phyloP scores from a whole-genome alignment of 73 alveolate genomes.

The Blepharisma stoltei region DNA sequence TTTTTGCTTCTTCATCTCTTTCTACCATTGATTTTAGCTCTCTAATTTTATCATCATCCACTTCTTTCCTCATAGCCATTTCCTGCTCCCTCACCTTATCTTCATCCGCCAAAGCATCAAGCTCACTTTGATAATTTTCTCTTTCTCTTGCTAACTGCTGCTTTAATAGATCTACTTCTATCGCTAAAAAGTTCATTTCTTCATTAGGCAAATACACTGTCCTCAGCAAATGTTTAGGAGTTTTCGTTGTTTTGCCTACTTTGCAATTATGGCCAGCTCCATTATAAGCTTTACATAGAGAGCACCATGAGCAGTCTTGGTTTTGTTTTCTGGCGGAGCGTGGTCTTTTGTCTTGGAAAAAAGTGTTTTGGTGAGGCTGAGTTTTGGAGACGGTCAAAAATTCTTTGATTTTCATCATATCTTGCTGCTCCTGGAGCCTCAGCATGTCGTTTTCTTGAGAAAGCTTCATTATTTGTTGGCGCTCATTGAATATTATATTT shows the following conservation, averaged over 20 bases:
- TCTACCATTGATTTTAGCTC: neutral
- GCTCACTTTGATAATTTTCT: conserved; percentile 9
- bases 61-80: neutral
- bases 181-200: conserved; percentile 6
- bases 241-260: conserved; percentile 1
- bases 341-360: conserved; percentile 27
- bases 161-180: conserved; percentile 4
- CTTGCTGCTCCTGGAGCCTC: neutral
- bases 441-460: conserved; percentile 3
- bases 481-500: neutral
- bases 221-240: neutral
- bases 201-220: conserved; percentile 28
- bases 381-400: neutral
- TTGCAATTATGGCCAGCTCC: neutral
- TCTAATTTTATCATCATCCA: neutral
- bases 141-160: conserved; percentile 7
- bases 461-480: conserved; percentile 8
- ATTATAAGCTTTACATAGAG: conserved; percentile 8
- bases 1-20: neutral
- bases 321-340: neutral
- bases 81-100: neutral
- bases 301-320: conserved; percentile 6
- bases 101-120: neutral
- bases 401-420: neutral
- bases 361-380: neutral